Percentiles rank a stretch among this genome's conserved stretches.
Conservation (phyloP, 768 basidiomycete genomes). For the Rhizopogon salebrosus region DNA sequence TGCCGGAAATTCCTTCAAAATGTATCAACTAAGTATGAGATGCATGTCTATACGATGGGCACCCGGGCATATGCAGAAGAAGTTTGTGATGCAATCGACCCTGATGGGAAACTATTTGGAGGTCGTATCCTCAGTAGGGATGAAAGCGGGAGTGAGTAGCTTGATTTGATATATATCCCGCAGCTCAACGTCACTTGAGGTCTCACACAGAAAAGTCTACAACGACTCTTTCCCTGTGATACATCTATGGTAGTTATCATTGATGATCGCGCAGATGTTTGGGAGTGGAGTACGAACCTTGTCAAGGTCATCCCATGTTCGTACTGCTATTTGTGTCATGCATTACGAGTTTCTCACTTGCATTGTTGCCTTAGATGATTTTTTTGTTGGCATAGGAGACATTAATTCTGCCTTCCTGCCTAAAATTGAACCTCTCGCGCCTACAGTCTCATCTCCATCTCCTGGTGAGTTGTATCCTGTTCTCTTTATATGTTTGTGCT, state of each 20-base stretch:
- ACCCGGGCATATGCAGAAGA: slow-evolving; percentile 95
- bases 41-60: slow-evolving; percentile 99
- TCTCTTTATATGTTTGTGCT: neutral
- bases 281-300: slow-evolving; percentile 96
- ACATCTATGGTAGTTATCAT: slow-evolving; percentile 99
- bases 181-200: slow-evolving; percentile 38
- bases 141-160: slow-evolving; percentile 87
- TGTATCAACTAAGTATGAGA: slow-evolving; percentile 81
- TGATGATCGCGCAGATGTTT: slow-evolving; percentile 96
- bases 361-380: slow-evolving; percentile 64
- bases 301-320: slow-evolving; percentile 95
- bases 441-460: slow-evolving; percentile 17
- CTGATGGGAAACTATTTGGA: slow-evolving; percentile 78
- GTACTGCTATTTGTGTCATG: slow-evolving; percentile 18
- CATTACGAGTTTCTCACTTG: neutral
- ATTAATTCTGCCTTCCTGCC: slow-evolving; percentile 95
- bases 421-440: slow-evolving; percentile 51
- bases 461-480: slow-evolving; percentile 13
- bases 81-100: slow-evolving; percentile 93
- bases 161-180: neutral
- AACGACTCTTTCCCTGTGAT: slow-evolving; percentile 92
- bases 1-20: slow-evolving; percentile 70
- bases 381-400: slow-evolving; percentile 97
- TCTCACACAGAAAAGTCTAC: slow-evolving; percentile 86
- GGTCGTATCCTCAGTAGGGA: slow-evolving; percentile 88